Percentiles rank a stretch among this genome's conserved stretches.
Conservation (phyloP, 2,329 filamentous ascomycete genomes). For the Rachicladosporium sp. region DNA sequence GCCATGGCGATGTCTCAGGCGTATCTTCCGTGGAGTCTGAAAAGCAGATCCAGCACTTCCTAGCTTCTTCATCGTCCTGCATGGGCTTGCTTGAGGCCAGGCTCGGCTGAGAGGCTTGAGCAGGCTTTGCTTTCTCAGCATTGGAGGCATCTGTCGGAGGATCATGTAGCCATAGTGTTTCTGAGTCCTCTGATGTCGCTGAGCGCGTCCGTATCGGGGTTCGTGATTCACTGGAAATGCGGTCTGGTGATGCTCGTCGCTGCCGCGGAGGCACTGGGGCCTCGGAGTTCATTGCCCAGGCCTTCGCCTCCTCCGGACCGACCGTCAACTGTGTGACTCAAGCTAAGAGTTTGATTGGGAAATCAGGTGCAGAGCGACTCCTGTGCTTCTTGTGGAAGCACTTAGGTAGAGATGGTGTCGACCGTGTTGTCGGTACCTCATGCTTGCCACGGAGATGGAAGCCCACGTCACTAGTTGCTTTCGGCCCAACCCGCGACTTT, state of each 20-base stretch:
- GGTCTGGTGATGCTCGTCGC: slow-evolving; percentile 19
- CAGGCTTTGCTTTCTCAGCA: neutral
- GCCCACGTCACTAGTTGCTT: too few relatives aligned
- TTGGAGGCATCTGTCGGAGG: slow-evolving; percentile 9
- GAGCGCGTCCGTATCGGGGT: slow-evolving; percentile 23
- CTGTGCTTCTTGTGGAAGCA: too few relatives aligned
- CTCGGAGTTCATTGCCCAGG: slow-evolving; percentile 3
- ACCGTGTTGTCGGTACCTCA: too few relatives aligned
- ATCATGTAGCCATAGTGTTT: slow-evolving; percentile 33
- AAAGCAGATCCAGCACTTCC: slow-evolving; percentile 60
- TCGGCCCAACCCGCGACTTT: too few relatives aligned
- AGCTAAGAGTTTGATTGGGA: too few relatives aligned
- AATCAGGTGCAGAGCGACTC: too few relatives aligned
- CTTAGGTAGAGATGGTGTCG: too few relatives aligned
- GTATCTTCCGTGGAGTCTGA: slow-evolving; percentile 52
- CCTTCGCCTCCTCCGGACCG: too few relatives aligned
- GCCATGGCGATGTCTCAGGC: slow-evolving; percentile 57
- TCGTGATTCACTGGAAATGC: slow-evolving; percentile 2
- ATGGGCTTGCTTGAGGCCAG: slow-evolving; percentile 2
- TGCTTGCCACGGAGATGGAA: too few relatives aligned
- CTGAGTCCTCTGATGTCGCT: slow-evolving; percentile 32
- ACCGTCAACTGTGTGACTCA: too few relatives aligned
- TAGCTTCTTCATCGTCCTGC: slow-evolving; percentile 26
- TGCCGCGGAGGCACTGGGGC: slow-evolving; percentile 20
- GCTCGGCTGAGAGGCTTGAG: slow-evolving; percentile 10